Evolutionary conservation across 1,284 basidiomycete species (phyloP), one percentile per base, ranked within the genome.

Genomic region (Peniophora sp.): DNA sequence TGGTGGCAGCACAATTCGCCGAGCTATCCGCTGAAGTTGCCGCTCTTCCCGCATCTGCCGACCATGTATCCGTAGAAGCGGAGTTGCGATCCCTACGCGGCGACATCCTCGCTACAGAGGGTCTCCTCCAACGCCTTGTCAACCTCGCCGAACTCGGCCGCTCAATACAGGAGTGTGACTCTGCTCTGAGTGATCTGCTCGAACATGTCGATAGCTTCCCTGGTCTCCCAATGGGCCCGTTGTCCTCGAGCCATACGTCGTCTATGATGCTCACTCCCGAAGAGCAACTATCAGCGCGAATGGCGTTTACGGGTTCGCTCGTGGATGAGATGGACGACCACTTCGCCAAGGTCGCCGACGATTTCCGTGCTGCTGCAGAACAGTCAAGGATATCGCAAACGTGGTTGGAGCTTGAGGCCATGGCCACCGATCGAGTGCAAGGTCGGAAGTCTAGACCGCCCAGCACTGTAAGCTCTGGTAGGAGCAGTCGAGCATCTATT

Each of bases 191-290:
- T 59, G 86, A 91, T 60, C 71, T 92, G 8, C 67, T 92, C 47
- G 86, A 91, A 58, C 86, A 90, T 58, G 75, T 91, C 51, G 89
- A 92, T 63, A 84, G 81, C 57, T 87, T 80, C 59, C 84, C 86
- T 12, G 71, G 75, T 15, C 60, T 71, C 22, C 83, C 85, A 3
- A 57, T 70, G 32, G 74, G 75, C n/a, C 62, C 71, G 8, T 63
- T 83, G 24, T 71, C 75, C 2, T 79, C 81, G 8, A 64, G 74
- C 6, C 71, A 79, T 52, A 48, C 64, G 18, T 78, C 73, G 48
- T 63, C 64, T 47, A 62, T 60, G 50, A 67, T 59, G 34, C 58
- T 65, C 11, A 63, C 77, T 10, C 78, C 88, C 0, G 79, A 86
- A 57, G 79, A 83, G 45, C 86, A 88, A 58, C 65, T 91, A 8